Evolutionary conservation across 75 land plant species (phyloP).

Genomic region (Sequoia sempervirens): DNA sequence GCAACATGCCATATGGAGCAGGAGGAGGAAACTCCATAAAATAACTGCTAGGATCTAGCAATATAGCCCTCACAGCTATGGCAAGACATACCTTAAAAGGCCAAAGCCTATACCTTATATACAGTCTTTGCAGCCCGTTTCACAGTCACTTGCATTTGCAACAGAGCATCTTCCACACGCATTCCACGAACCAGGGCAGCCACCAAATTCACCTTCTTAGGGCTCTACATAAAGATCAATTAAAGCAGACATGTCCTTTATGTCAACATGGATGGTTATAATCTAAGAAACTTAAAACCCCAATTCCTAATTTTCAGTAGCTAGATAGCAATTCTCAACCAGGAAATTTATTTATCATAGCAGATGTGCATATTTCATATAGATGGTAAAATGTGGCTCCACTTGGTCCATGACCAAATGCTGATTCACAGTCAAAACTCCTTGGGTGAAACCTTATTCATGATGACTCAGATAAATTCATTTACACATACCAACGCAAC

Average conservation of each 20-base stretch:
- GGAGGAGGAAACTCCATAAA: not conserved
- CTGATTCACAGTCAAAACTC: not conserved
- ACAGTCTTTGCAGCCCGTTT: constrained; percentile 95
- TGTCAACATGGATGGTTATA: not conserved
- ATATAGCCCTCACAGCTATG: not conserved
- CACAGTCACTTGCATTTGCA: constrained; percentile 72
- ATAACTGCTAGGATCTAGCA: not conserved
- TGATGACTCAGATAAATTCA: not conserved
- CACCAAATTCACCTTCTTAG: constrained; percentile 91
- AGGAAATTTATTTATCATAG: not conserved
- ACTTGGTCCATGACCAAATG: not conserved
- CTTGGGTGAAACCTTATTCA: not conserved
- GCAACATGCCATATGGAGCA: not conserved
- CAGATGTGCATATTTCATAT: not conserved
- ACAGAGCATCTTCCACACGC: constrained; percentile 94
- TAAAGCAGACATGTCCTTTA: not conserved
- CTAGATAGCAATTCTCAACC: not conserved
- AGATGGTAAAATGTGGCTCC: not conserved
- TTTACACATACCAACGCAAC: not conserved
- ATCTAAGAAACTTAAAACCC: not conserved
- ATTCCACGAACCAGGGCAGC: constrained; percentile 92
- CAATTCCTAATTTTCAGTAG: not conserved
- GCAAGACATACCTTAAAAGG: not conserved
- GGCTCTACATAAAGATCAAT: constrained; percentile 56
- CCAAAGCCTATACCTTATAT: constrained; percentile 44